Evolutionary conservation across 2,329 filamentous ascomycete genomes (phyloP).

Genomic region (Alternaria rosae): DNA sequence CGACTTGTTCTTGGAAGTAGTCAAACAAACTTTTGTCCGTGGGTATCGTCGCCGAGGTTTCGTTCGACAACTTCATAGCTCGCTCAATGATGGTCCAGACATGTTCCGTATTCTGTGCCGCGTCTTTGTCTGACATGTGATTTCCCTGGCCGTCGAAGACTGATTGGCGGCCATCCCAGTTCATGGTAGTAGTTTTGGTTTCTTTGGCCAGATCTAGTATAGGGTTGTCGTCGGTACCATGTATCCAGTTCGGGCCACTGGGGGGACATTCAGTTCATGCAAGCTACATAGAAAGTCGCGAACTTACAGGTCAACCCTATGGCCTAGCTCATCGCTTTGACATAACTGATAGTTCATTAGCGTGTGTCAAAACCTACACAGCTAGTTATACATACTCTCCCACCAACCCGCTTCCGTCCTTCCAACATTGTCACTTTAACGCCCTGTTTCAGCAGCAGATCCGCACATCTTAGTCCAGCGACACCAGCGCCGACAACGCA

Average conservation of each 20-base stretch:
- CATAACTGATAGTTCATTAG: slow-evolving; percentile 51
- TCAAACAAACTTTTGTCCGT: slow-evolving; percentile 62
- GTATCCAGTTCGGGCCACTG: slow-evolving; percentile 82
- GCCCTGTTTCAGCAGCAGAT: slow-evolving; percentile 69
- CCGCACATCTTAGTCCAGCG: slow-evolving; percentile 74
- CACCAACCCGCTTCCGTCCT: slow-evolving; percentile 71
- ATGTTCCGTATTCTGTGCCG: slow-evolving; percentile 53
- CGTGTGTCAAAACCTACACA: too few relatives aligned
- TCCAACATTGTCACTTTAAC: slow-evolving; percentile 74
- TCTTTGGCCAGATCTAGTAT: slow-evolving; percentile 71
- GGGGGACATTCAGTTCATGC: not conserved
- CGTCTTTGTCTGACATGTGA: slow-evolving; percentile 55
- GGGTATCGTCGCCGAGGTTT: slow-evolving; percentile 61
- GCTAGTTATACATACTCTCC: slow-evolving; percentile 59
- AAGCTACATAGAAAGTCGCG: not conserved
- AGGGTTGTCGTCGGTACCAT: slow-evolving; percentile 74
- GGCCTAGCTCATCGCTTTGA: slow-evolving; percentile 57
- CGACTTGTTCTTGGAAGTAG: slow-evolving; percentile 61
- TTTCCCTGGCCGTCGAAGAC: slow-evolving; percentile 66
- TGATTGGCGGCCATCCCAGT: slow-evolving; percentile 62
- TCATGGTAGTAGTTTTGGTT: slow-evolving; percentile 63
- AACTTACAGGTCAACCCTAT: slow-evolving; percentile 65
- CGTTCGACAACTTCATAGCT: slow-evolving; percentile 72
- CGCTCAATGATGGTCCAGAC: slow-evolving; percentile 74
- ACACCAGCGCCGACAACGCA: slow-evolving; percentile 75